Conservation (phyloP, 352 stramenopile species). For the Pythium brassicae region DNA sequence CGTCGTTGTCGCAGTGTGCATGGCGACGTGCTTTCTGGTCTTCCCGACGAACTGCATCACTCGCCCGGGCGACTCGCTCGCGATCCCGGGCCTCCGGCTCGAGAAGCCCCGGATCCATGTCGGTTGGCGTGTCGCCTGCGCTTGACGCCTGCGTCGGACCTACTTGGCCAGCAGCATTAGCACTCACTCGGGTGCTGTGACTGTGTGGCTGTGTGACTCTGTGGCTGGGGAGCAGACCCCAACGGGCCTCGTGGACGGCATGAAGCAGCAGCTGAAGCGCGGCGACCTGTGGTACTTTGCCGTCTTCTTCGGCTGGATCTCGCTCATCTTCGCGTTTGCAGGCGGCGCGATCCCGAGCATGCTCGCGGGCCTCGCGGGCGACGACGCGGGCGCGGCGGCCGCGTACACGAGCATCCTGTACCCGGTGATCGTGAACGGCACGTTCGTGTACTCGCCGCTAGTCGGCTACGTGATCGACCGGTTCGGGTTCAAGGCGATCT, state of each 20-base stretch:
- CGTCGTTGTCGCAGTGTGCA: slow-evolving; percentile 36
- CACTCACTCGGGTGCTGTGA: not conserved
- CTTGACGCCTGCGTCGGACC: too few relatives aligned
- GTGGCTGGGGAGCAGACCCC: slow-evolving; percentile 33
- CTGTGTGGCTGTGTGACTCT: not conserved
- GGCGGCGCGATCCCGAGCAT: slow-evolving; percentile 73
- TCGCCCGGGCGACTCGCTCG: slow-evolving; percentile 30
- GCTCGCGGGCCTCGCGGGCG: slow-evolving; percentile 31
- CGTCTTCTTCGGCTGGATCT: slow-evolving; percentile 78
- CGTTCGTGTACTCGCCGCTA: slow-evolving; percentile 71
- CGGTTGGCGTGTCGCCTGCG: not conserved
- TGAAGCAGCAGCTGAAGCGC: slow-evolving; percentile 48
- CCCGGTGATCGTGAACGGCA: slow-evolving; percentile 73
- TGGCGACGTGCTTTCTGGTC: slow-evolving; percentile 48
- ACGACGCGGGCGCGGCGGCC: slow-evolving; percentile 23
- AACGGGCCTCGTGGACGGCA: slow-evolving; percentile 45
- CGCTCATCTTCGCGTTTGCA: slow-evolving; percentile 75
- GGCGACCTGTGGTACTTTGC: slow-evolving; percentile 76
- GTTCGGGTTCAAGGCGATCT: slow-evolving; percentile 78
- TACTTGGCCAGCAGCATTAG: too few relatives aligned
- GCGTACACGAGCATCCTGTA: slow-evolving; percentile 72
- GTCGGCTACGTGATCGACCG: slow-evolving; percentile 74
- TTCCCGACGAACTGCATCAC: slow-evolving; percentile 77
- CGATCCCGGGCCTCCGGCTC: slow-evolving; percentile 44
- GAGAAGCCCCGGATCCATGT: slow-evolving; percentile 57